Evolutionary conservation across 1,284 basidiomycete genomes (phyloP), one percentile per base, ranked within the genome.

Genomic region (Xanthoconium separans): DNA sequence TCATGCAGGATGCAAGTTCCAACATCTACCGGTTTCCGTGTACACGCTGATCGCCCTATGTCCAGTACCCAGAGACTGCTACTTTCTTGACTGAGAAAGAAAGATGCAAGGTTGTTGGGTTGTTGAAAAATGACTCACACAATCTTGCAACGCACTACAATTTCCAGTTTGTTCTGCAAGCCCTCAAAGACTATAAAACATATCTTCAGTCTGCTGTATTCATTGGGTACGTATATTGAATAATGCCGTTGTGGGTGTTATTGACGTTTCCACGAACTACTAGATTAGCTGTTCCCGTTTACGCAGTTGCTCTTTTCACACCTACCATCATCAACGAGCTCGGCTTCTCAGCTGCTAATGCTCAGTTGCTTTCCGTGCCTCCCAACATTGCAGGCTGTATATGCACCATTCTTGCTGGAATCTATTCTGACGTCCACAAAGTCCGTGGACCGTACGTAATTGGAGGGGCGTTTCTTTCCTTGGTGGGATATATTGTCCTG

Each of bases 241-340:
- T 16, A 40, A 5, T 41, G 6, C 7, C 5, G 31, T 10, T 9
- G 15, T 9, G 11, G 13, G 24, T 9, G 10, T 33, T 36, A 41
- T 27, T 47, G 36, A 55, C 31, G 55, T 54, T 58, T 27, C 52
- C 15, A 40, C 15, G 18, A 24, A 29, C 27, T 61, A 9, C 31
- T 49, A 72, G 78, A 24, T 55, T 78, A 18, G 71, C 83, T 50
- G 68, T 78, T 51, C 77, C 83, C 9, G 68, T 82, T 37, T 84
- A 84, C 58, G 77, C 80, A n/a, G 77, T 85, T 60, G 76, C 84
- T 37, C 73, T 85, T 44, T 86, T 85, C 58, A 73, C 74, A 1
- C 83, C 81, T 2, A 81, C 79, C 2, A 82, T 84, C 59, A 77
- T 84, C 53, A 71, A 73, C 7, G 70, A 77, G 43, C 71, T 84